Percentiles rank a stretch among this genome's conserved stretches.
Conservation (phyloP, 2,329 filamentous ascomycete species). For the Hypoxylon rubiginosum region DNA sequence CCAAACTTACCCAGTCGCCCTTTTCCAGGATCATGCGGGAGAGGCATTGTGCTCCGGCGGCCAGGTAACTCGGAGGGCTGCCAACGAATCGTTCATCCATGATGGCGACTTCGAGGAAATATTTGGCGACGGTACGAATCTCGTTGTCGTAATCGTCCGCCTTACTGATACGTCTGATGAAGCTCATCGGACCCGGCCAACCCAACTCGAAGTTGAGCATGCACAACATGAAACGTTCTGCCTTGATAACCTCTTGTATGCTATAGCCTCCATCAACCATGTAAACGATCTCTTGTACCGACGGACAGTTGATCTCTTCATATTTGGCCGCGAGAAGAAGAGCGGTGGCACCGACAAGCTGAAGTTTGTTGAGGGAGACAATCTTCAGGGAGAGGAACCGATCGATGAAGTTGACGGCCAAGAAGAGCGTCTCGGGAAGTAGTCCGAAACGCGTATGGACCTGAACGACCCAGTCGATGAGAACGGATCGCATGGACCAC, state of each 20-base stretch:
- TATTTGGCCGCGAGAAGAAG: slow-evolving; percentile 98
- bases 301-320: slow-evolving; percentile 98
- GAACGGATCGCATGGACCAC: slow-evolving; percentile 97
- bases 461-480: slow-evolving; percentile 98
- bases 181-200: slow-evolving; percentile 99
- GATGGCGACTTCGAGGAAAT: slow-evolving; percentile 95
- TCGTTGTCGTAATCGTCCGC: slow-evolving; percentile 98
- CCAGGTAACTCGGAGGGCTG: slow-evolving; percentile 88
- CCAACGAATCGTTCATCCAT: slow-evolving; percentile 99
- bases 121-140: slow-evolving; percentile 95
- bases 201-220: slow-evolving; percentile 97
- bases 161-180: slow-evolving; percentile 96
- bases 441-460: slow-evolving; percentile 93
- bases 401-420: slow-evolving; percentile 97
- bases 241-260: slow-evolving; percentile 93
- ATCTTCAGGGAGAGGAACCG: slow-evolving; percentile 95
- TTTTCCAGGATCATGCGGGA: slow-evolving; percentile 90
- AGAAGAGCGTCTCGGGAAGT: slow-evolving; percentile 93
- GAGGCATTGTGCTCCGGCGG: slow-evolving; percentile 92
- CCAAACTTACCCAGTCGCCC: slow-evolving; percentile 85
- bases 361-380: slow-evolving; percentile 93
- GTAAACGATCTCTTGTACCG: slow-evolving; percentile 94
- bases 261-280: slow-evolving; percentile 97
- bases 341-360: slow-evolving; percentile 95
- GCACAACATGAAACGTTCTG: slow-evolving; percentile 97